Evolutionary conservation across 2,329 filamentous ascomycete genomes (phyloP).

Genomic region (Fusarium nematophilum): DNA sequence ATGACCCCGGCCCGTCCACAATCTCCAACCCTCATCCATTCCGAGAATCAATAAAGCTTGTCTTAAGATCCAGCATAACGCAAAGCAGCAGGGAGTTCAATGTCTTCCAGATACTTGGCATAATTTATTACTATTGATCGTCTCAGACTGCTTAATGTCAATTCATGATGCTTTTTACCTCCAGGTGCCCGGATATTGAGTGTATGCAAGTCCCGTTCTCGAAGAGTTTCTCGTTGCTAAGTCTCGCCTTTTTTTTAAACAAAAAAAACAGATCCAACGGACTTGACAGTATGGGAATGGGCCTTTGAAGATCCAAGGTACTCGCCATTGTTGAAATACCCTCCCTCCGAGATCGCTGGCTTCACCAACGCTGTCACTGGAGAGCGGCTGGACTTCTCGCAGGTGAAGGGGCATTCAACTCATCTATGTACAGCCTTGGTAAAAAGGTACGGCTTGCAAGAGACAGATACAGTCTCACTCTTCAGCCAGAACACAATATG

Average conservation of each 20-base stretch:
- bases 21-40: too few relatives aligned
- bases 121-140: too few relatives aligned
- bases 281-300: conserved; percentile 20
- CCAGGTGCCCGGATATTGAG: too few relatives aligned
- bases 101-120: too few relatives aligned
- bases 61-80: too few relatives aligned
- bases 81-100: too few relatives aligned
- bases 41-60: too few relatives aligned
- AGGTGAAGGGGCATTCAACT: conserved; percentile 12
- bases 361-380: conserved; percentile 12
- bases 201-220: too few relatives aligned
- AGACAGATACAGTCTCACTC: conserved; percentile 2
- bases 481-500: conserved; percentile 16
- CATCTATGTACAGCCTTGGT: conserved; percentile 9
- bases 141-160: too few relatives aligned
- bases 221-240: neutral
- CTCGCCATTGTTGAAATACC: conserved; percentile 6
- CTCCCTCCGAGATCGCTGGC: neutral
- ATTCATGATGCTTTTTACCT: too few relatives aligned
- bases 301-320: conserved; percentile 11
- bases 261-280: conserved; percentile 5
- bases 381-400: conserved; percentile 9
- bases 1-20: too few relatives aligned
- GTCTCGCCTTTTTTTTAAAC: too few relatives aligned
- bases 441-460: neutral